A percentile compares a stretch with the other conserved stretches of the same genome.
Conservation (phyloP, 106 monocot genomes). For the Apostasia shenzhenica region DNA sequence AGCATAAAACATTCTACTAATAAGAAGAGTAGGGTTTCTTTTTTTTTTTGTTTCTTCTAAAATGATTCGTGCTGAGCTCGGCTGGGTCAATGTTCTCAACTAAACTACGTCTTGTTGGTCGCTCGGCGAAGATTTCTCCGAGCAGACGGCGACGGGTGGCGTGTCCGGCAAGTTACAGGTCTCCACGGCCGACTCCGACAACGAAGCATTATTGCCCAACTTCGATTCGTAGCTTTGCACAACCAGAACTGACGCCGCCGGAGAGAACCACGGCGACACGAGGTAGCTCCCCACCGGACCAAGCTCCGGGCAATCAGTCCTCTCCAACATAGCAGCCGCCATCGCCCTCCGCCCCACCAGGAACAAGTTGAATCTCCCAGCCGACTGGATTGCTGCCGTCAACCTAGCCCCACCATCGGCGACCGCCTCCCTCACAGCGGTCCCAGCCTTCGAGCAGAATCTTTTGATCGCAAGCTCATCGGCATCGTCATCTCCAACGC, state of each 20-base stretch:
- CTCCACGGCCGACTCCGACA: no score
- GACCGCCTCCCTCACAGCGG: conserved; percentile 3
- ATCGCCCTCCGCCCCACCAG: conserved; percentile 20
- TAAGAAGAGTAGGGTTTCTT: no score
- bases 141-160: no score
- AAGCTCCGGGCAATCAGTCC: conserved; percentile 17
- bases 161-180: no score
- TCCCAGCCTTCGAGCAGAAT: no score
- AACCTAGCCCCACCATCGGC: neutral
- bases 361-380: conserved; percentile 15
- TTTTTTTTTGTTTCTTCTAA: no score
- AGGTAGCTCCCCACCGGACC: conserved; percentile 24
- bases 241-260: conserved; percentile 19
- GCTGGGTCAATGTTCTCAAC: no score
- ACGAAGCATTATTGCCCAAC: neutral
- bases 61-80: no score
- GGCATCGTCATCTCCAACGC: neutral
- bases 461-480: no score
- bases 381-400: conserved; percentile 3
- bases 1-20: no score
- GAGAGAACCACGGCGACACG: conserved; percentile 10
- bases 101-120: no score
- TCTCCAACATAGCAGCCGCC: conserved; percentile 4
- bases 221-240: conserved; percentile 13
- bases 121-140: no score